A percentile compares a stretch with the other conserved stretches of the same genome.
phyloP scores from a whole-genome alignment of 2,329 filamentous ascomycete genomes.

The Monilinia polystroma region DNA sequence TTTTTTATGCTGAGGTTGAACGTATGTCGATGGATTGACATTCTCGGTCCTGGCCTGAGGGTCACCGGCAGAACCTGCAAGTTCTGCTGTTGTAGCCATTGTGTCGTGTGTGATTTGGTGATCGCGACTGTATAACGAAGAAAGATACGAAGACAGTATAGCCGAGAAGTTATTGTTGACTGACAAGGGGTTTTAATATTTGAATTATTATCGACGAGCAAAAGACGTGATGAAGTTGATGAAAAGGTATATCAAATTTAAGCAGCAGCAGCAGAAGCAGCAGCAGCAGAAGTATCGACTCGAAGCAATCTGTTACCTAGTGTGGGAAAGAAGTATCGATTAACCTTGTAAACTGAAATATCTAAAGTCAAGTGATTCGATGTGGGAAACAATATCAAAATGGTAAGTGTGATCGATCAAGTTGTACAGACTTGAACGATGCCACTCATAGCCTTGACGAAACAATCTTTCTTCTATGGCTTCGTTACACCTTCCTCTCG shows the following conservation, averaged over 20 bases:
- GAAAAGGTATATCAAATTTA: not conserved
- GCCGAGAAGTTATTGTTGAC: not conserved
- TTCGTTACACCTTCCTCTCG: not conserved
- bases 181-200: no score
- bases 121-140: not conserved
- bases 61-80: not conserved
- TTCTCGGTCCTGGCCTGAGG: not conserved
- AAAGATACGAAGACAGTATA: not conserved
- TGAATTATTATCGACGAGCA: not conserved
- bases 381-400: not conserved
- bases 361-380: not conserved
- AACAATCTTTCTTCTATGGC: not conserved
- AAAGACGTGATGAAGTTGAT: not conserved
- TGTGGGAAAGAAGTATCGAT: not conserved
- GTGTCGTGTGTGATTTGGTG: not conserved
- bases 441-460: not conserved
- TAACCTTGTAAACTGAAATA: not conserved
- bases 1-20: conserved; percentile 18
- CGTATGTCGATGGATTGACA: not conserved
- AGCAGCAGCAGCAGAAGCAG: no score
- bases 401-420: not conserved
- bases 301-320: not conserved
- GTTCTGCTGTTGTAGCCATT: conserved; percentile 6
- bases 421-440: not conserved
- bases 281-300: not conserved